Percentiles rank a stretch among this genome's conserved stretches.
Evolutionary conservation across 495 filamentous ascomycete genomes (phyloP).

Genomic region (Mytilinidion resinicola): DNA sequence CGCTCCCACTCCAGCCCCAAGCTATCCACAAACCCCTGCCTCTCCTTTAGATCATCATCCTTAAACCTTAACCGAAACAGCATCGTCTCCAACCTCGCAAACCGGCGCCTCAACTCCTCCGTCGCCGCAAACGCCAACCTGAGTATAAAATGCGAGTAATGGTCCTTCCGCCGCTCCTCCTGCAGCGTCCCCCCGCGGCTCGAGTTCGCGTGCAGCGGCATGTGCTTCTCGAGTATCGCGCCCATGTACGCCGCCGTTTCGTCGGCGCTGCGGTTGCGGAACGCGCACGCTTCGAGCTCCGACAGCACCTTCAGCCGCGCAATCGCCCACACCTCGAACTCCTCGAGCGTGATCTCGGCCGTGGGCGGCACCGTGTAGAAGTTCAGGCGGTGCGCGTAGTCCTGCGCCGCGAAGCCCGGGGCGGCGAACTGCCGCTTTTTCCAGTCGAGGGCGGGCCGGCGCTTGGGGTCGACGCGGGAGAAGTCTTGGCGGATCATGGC

Average conservation of each 20-base stretch:
- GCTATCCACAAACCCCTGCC: conserved; percentile 66
- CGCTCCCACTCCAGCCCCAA: conserved; percentile 76
- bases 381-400: conserved; percentile 83
- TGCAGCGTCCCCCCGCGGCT: conserved; percentile 53
- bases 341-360: conserved; percentile 89
- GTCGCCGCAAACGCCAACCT: conserved; percentile 87
- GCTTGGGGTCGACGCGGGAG: conserved; percentile 69
- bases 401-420: conserved; percentile 60
- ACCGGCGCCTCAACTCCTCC: conserved; percentile 86
- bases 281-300: conserved; percentile 92
- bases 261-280: conserved; percentile 74
- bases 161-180: conserved; percentile 84
- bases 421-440: conserved; percentile 83
- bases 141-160: conserved; percentile 97
- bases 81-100: conserved; percentile 77
- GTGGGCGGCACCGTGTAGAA: conserved; percentile 87
- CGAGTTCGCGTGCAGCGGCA: conserved; percentile 74
- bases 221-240: conserved; percentile 74
- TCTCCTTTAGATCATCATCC: conserved; percentile 61
- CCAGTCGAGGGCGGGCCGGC: conserved; percentile 64
- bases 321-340: conserved; percentile 99
- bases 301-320: conserved; percentile 84
- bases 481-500: conserved; percentile 25
- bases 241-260: conserved; percentile 77
- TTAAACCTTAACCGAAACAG: conserved; percentile 78